These are phyloP conservation scores for Marasmius fiardii DNA, from an alignment of 1,284 basidiomycete species.

Conservation along the genomic window DNA sequence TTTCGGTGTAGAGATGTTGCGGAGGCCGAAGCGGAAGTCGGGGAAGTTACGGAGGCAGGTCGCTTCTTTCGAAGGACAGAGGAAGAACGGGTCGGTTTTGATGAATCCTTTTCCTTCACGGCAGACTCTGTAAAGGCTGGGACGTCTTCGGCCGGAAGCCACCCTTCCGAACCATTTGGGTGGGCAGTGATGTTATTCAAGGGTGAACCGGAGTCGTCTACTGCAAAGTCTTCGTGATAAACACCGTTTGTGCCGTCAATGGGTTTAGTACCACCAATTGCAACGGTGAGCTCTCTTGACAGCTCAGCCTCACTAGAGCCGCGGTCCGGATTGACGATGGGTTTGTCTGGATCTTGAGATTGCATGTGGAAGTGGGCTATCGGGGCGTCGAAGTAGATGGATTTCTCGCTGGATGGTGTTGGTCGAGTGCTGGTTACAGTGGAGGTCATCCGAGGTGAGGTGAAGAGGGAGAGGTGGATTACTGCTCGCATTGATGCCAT, in stretches of 20 bases:
- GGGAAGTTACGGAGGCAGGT: slow-evolving; percentile 4
- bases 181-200: slow-evolving; percentile 13
- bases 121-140: slow-evolving; percentile 4
- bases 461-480: too few relatives aligned
- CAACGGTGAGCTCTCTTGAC: slow-evolving; percentile 9
- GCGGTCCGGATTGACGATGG: slow-evolving; percentile 4
- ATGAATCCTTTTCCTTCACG: neutral
- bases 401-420: slow-evolving; percentile 33
- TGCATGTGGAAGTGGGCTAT: slow-evolving; percentile 24
- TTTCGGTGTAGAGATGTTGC: slow-evolving; percentile 5
- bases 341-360: slow-evolving; percentile 10
- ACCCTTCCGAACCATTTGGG: slow-evolving; percentile 30
- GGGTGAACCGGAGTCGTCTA: neutral
- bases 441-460: neutral
- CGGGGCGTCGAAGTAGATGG: slow-evolving; percentile 39
- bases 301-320: neutral
- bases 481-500: too few relatives aligned
- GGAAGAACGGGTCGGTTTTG: slow-evolving; percentile 2
- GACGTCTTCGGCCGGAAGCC: slow-evolving; percentile 20
- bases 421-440: neutral
- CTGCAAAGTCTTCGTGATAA: neutral
- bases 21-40: neutral
- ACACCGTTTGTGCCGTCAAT: neutral
- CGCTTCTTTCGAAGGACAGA: slow-evolving; percentile 11
- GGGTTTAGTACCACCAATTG: neutral